These are phyloP conservation scores for Pythium insidiosum DNA, from an alignment of 352 stramenopile species.

Conservation along the genomic window DNA sequence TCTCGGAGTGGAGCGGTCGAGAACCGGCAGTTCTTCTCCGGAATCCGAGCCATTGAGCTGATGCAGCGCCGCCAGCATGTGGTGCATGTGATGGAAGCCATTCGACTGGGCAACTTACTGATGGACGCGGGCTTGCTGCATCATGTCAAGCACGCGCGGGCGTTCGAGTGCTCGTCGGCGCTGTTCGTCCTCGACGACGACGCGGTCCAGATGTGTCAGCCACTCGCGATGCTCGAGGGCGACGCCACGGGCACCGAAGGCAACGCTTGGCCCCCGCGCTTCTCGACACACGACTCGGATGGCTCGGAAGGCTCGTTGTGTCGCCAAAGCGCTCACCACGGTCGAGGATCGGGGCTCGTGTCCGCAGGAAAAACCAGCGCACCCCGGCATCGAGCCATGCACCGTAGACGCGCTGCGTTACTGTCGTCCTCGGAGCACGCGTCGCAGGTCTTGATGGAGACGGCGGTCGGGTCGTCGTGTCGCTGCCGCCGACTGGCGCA, in stretches of 20 bases:
- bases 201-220: constrained; percentile 15
- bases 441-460: background rate
- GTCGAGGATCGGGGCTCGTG: background rate
- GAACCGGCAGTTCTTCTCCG: constrained; percentile 14
- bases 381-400: too few relatives aligned
- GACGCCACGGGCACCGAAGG: too few relatives aligned
- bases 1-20: background rate
- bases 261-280: too few relatives aligned
- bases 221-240: constrained; percentile 6
- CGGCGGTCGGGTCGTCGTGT: constrained; percentile 1
- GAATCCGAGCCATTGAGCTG: constrained; percentile 9
- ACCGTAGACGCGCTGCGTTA: too few relatives aligned
- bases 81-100: constrained; percentile 10
- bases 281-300: background rate
- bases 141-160: constrained; percentile 20
- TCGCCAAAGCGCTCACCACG: too few relatives aligned
- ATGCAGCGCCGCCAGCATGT: constrained; percentile 6
- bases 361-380: too few relatives aligned
- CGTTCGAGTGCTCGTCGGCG: constrained; percentile 9
- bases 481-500: constrained; percentile 17
- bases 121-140: constrained; percentile 29
- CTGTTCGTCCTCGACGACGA: constrained; percentile 25
- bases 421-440: too few relatives aligned
- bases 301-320: background rate
- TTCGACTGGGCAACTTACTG: constrained; percentile 26